Conservation (phyloP, 768 basidiomycete species). For the Mycena leptocephala region DNA sequence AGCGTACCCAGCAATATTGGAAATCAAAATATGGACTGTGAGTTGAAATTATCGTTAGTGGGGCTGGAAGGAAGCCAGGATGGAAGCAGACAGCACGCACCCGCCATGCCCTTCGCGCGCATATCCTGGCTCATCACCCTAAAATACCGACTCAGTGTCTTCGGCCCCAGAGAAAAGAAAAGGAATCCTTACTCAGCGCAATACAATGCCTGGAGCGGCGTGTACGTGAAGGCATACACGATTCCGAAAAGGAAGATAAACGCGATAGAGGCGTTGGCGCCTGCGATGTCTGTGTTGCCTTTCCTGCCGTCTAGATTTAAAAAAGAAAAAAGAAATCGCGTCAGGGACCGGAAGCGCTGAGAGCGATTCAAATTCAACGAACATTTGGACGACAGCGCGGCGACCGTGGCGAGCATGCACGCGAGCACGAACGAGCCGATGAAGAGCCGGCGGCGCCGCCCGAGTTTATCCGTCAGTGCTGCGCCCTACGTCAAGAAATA, state of each 20-base stretch:
- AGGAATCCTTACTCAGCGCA: conserved; percentile 43
- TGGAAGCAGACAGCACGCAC: background rate
- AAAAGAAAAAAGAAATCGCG: too few species aligned
- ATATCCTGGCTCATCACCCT: conserved; percentile 47
- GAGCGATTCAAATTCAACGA: background rate
- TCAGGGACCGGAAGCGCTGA: too few species aligned
- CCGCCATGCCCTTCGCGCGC: conserved; percentile 46
- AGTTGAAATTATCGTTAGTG: background rate
- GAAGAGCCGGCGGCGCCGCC: conserved; percentile 41
- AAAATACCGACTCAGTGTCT: background rate
- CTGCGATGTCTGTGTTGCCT: conserved; percentile 38
- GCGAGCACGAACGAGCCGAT: conserved; percentile 41
- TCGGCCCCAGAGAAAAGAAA: background rate
- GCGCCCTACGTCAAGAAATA: conserved; percentile 34
- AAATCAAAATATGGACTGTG: conserved; percentile 43
- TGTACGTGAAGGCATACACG: conserved; percentile 44
- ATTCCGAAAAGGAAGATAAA: conserved; percentile 46
- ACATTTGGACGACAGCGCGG: conserved; percentile 42
- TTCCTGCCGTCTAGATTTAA: conserved; percentile 35
- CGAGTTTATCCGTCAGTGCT: conserved; percentile 40
- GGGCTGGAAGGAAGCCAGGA: background rate
- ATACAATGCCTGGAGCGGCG: conserved; percentile 45
- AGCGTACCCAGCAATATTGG: conserved; percentile 41
- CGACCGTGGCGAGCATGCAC: conserved; percentile 41
- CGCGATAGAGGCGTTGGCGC: conserved; percentile 46